A percentile compares a stretch with the other conserved stretches of the same genome.
Evolutionary conservation across 306 rosid species (phyloP).

Genomic region (Psophocarpus tetragonolobus): DNA sequence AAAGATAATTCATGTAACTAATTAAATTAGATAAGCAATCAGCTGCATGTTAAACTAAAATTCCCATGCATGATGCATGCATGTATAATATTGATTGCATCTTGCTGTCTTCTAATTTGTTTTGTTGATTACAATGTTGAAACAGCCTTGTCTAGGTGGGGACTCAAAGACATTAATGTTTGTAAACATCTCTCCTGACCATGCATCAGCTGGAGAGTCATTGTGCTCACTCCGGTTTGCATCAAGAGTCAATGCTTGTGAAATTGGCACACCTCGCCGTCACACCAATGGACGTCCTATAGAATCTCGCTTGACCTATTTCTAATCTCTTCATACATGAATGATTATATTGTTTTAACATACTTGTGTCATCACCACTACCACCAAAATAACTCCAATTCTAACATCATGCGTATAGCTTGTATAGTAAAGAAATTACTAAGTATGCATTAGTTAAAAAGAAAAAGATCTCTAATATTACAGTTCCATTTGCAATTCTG

Average conservation of each 20-base stretch:
- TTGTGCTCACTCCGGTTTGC: constrained; percentile 96
- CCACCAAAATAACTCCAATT: constrained; percentile 49
- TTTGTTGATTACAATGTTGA: constrained; percentile 24
- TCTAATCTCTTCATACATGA: constrained; percentile 38
- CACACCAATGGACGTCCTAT: constrained; percentile 58
- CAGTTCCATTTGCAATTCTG: constrained; percentile 15
- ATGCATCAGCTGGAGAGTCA: constrained; percentile 74
- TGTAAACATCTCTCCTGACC: constrained; percentile 87
- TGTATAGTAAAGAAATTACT: constrained; percentile 60
- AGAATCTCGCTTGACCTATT: constrained; percentile 72
- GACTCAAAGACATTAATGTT: constrained; percentile 96
- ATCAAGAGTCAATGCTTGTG: constrained; percentile 92
- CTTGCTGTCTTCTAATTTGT: background rate
- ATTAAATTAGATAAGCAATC: background rate
- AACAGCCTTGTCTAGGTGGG: constrained; percentile 97
- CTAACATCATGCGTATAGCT: constrained; percentile 59
- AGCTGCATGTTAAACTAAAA: background rate
- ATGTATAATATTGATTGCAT: background rate
- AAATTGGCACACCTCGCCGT: constrained; percentile 92
- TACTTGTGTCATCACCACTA: constrained; percentile 29
- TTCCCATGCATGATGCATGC: no score
- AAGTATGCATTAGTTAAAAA: constrained; percentile 7
- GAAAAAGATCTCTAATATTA: background rate
- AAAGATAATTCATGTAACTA: background rate
- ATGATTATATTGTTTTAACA: constrained; percentile 31